Conservation (phyloP, 345 rosid species). For the Syzygium jambos region DNA sequence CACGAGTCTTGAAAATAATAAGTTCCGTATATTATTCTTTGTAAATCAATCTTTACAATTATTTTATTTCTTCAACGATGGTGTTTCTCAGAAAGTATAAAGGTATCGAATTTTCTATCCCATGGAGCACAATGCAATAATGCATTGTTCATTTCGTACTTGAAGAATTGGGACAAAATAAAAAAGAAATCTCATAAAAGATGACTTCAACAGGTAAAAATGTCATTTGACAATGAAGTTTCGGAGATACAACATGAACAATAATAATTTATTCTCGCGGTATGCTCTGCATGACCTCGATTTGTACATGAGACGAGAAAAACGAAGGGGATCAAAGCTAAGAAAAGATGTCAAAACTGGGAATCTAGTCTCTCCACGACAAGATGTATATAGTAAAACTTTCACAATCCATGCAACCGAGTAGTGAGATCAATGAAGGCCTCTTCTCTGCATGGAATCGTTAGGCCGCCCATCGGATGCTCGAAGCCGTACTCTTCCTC, state of each 20-base stretch:
- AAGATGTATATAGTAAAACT: not conserved
- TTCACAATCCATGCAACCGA: slow-evolving; percentile 8
- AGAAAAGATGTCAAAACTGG: not conserved
- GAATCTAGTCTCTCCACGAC: not conserved
- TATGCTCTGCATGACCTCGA: not conserved
- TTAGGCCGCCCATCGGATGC: slow-evolving; percentile 44
- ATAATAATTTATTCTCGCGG: not conserved
- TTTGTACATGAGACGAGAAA: not conserved
- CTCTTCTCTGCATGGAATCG: slow-evolving; percentile 36
- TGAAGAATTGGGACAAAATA: not conserved
- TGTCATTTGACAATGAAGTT: not conserved
- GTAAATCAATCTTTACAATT: not conserved
- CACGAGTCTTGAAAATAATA: not conserved
- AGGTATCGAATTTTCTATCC: not conserved
- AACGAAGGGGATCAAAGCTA: not conserved
- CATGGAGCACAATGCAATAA: not conserved
- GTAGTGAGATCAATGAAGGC: slow-evolving; percentile 22
- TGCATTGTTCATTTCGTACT: not conserved
- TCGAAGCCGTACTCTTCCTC: slow-evolving; percentile 34
- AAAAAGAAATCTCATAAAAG: not conserved
- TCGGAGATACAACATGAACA: not conserved
- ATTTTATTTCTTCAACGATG: not conserved
- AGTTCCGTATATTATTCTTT: not conserved
- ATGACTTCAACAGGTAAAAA: not conserved
- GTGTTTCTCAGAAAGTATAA: not conserved